Evolutionary conservation across 2,329 filamentous ascomycete genomes (phyloP), one percentile per base, ranked within the genome.

Genomic region (Clarireedia paspali): DNA sequence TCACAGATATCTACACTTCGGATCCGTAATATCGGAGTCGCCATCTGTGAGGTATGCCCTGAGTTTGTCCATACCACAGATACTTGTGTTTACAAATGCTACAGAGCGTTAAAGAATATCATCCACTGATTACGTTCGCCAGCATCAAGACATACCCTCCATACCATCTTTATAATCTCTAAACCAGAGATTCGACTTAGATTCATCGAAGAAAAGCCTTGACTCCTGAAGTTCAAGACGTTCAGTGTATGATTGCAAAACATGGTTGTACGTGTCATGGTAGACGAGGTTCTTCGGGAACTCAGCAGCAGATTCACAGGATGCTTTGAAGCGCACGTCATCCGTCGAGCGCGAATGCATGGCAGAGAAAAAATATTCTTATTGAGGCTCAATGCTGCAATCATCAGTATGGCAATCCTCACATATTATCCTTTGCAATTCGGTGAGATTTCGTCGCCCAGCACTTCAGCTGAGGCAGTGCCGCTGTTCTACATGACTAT

Each of bases 1-100:
- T 54, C 56, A 66, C 64, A 66, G 20, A 47, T 62, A 64, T 58
- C 62, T 63, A 47, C 58, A 64, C 50, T 48, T 24, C 20, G 63
- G 62, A 56, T 66, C 63, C n/a, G 38, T 15, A 40, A 40, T 2
- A 40, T 2, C 6, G 38, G n/a, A 34, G 42, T 7, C 46, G 48
- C 14, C 5, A 26, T 1, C 57, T 53, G 15, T 51, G 10, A 62
- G 39, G 14, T 27, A 20, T 12, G 14, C 51, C 30, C 38, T 50
- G n/a, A 62, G 49, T n/a, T 59, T 40, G 44, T 39, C 20, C n/a
- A 45, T 44, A 50, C 42, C 58, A 3, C 27, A 27, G 10, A 53
- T 30, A 48, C 51, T 48, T 23, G 44, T 51, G 15, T 26, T 23
- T 34, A 57, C 6, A 51, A 60, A 61, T 38, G 49, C 59, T 60